A percentile compares a stretch with the other conserved stretches of the same genome.
phyloP scores from a whole-genome alignment of 371 early-diverging fungal species.

The Cokeromyces recurvatus region DNA sequence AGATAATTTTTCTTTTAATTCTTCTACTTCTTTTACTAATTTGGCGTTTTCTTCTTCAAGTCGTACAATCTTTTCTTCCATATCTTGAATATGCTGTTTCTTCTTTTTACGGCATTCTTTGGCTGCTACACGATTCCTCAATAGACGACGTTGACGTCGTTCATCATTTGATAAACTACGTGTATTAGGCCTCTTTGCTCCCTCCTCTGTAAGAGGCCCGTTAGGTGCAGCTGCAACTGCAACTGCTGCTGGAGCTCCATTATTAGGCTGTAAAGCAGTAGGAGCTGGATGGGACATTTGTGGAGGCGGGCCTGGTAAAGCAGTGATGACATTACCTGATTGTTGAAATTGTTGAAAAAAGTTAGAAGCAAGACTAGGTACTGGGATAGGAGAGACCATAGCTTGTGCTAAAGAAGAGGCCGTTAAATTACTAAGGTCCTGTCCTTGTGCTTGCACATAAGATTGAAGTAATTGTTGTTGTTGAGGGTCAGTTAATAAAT shows the following conservation, averaged over 20 bases:
- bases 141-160: conserved; percentile 68
- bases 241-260: too few species aligned
- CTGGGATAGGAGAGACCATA: conserved; percentile 47
- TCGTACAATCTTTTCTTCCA: conserved; percentile 61
- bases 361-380: conserved; percentile 28
- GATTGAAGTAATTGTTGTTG: conserved; percentile 40
- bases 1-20: conserved; percentile 54
- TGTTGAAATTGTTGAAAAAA: conserved; percentile 34
- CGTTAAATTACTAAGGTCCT: conserved; percentile 39
- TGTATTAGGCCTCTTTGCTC: conserved; percentile 22
- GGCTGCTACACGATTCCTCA: conserved; percentile 75
- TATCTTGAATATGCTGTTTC: conserved; percentile 69
- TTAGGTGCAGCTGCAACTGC: too few species aligned
- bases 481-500: conserved; percentile 25
- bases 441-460: conserved; percentile 41
- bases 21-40: conserved; percentile 60
- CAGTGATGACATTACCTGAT: conserved; percentile 42
- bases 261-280: too few species aligned
- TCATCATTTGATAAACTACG: conserved; percentile 61
- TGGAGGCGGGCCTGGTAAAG: conserved; percentile 41
- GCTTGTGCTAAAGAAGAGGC: conserved; percentile 49
- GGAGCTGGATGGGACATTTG: neutral
- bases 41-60: conserved; percentile 64
- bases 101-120: conserved; percentile 84
- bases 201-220: neutral